Conservation (phyloP, 2,329 filamentous ascomycete genomes). For the Parastagonospora nodorum region DNA sequence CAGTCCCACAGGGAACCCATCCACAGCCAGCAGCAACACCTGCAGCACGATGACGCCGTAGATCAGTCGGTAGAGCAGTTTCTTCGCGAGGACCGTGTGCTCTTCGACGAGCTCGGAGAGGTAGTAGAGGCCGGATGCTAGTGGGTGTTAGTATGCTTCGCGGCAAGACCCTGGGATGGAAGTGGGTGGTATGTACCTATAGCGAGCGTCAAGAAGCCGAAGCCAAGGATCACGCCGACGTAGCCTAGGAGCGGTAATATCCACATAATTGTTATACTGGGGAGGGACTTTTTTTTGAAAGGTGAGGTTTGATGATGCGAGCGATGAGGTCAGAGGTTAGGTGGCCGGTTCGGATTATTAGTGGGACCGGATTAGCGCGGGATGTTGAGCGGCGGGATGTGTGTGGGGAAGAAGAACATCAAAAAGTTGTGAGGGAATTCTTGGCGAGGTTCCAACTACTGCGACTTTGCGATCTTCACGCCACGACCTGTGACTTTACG, state of each 20-base stretch:
- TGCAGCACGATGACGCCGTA: constrained; percentile 80
- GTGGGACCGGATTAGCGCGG: constrained; percentile 12
- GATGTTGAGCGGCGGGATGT: constrained; percentile 6
- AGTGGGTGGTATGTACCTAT: constrained; percentile 66
- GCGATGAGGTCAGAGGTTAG: constrained; percentile 31
- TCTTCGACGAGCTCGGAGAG: constrained; percentile 97
- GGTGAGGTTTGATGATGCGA: constrained; percentile 5
- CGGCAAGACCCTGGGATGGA: neutral
- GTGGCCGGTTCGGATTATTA: constrained; percentile 29
- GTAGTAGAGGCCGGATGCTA: constrained; percentile 97
- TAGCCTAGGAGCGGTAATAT: constrained; percentile 93
- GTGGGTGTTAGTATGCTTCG: neutral
- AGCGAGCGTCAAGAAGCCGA: constrained; percentile 90
- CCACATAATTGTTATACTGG: constrained; percentile 71
- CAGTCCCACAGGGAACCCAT: constrained; percentile 80
- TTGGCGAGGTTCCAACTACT: neutral
- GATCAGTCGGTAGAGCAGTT: constrained; percentile 82
- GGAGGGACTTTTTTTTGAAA: neutral
- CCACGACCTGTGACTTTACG: neutral
- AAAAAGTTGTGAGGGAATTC: constrained; percentile 28
- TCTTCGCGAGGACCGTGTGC: constrained; percentile 90
- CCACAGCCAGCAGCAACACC: constrained; percentile 74
- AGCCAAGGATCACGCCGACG: constrained; percentile 82
- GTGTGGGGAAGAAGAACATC: constrained; percentile 25
- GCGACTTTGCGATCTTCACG: neutral